Percentiles rank a stretch among this genome's conserved stretches.
Evolutionary conservation across 164 flowering plant species (phyloP).

Genomic region (Umbellularia californica): DNA sequence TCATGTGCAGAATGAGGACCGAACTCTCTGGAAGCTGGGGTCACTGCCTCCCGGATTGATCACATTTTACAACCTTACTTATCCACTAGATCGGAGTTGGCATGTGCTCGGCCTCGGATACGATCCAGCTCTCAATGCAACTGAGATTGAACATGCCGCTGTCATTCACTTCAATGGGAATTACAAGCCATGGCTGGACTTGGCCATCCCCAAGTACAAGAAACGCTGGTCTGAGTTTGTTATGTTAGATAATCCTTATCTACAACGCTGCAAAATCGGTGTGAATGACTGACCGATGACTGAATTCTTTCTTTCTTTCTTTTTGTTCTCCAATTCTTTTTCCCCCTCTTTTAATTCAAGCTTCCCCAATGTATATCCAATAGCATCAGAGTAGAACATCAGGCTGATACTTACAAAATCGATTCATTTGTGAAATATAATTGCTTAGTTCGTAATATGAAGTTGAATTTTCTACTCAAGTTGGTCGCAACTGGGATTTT

Average conservation of each 20-base stretch:
- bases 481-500: neutral
- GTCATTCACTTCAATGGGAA: conserved; percentile 96
- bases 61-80: conserved; percentile 88
- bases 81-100: conserved; percentile 84
- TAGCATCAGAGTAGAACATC: neutral
- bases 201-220: conserved; percentile 81
- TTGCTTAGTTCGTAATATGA: neutral
- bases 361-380: neutral
- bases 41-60: conserved; percentile 94
- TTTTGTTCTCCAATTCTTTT: neutral
- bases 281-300: neutral
- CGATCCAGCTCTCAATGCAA: conserved; percentile 88
- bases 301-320: neutral
- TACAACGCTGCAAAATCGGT: conserved; percentile 57
- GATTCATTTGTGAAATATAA: neutral
- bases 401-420: neutral
- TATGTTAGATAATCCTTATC: conserved; percentile 64
- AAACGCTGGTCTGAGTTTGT: conserved; percentile 82
- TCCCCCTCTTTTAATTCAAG: neutral
- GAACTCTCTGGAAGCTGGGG: conserved; percentile 97
- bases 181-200: conserved; percentile 95
- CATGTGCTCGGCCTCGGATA: conserved; percentile 95
- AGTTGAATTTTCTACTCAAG: neutral
- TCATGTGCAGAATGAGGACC: conserved; percentile 76
- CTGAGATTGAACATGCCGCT: conserved; percentile 80